Percentiles rank a stretch among this genome's conserved stretches.
phyloP scores from a whole-genome alignment of 306 rosid genomes.

The Cucurbita moschata region DNA sequence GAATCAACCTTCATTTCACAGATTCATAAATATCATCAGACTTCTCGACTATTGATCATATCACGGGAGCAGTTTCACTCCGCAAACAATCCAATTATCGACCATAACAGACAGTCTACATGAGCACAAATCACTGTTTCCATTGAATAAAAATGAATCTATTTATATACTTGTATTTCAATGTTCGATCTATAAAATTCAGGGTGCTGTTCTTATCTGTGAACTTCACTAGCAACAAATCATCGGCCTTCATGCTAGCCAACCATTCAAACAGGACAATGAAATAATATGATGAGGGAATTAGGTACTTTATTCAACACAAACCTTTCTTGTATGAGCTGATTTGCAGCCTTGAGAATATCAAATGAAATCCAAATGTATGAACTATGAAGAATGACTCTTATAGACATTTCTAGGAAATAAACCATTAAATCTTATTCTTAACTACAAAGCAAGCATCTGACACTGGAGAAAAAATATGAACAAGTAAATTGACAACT shows the following conservation, averaged over 20 bases:
- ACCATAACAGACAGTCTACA: neutral
- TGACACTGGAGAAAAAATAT: neutral
- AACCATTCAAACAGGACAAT: neutral
- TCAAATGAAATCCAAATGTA: neutral
- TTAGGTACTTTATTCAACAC: neutral
- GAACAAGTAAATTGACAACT: constrained; percentile 5
- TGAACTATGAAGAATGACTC: neutral
- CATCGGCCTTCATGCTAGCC: neutral
- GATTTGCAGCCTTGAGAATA: neutral
- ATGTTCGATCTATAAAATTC: too few relatives aligned
- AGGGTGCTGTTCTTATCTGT: neutral
- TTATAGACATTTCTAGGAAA: neutral
- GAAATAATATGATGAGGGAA: neutral
- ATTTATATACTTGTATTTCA: neutral
- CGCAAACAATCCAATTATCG: neutral
- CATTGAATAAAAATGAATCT: neutral
- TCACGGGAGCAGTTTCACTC: neutral
- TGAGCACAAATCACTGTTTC: neutral
- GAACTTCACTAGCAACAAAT: neutral
- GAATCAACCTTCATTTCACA: constrained; percentile 60
- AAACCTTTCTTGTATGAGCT: neutral
- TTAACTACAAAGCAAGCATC: neutral
- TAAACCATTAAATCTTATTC: neutral
- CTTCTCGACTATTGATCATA: neutral
- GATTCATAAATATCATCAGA: constrained; percentile 7